These are phyloP conservation scores for Peronospora farinosa DNA, from an alignment of 352 stramenopile species.

Conservation along the genomic window DNA sequence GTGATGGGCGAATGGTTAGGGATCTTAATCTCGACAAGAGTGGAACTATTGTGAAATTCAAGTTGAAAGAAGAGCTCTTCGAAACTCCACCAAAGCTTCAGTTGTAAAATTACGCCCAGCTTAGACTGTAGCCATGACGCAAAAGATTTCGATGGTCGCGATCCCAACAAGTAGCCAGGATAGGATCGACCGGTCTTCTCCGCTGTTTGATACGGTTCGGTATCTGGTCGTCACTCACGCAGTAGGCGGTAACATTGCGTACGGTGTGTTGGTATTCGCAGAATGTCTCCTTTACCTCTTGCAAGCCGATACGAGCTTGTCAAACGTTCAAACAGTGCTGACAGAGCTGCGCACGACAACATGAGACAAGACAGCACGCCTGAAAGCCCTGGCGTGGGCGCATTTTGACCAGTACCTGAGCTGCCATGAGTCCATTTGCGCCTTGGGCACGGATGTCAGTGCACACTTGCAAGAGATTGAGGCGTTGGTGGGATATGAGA, in stretches of 20 bases:
- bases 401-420: slow-evolving; percentile 83
- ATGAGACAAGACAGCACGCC: slow-evolving; percentile 78
- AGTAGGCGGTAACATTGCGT: slow-evolving; percentile 24
- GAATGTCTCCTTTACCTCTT: not conserved
- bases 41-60: slow-evolving; percentile 7
- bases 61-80: slow-evolving; percentile 1
- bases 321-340: slow-evolving; percentile 55
- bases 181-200: slow-evolving; percentile 55
- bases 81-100: too few relatives aligned
- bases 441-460: slow-evolving; percentile 54
- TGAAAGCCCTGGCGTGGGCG: slow-evolving; percentile 71
- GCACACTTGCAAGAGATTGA: slow-evolving; percentile 57
- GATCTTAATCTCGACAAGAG: slow-evolving; percentile 15
- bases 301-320: slow-evolving; percentile 52
- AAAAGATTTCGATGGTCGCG: too few relatives aligned
- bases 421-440: slow-evolving; percentile 70
- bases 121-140: slow-evolving; percentile 5
- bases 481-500: slow-evolving; percentile 30
- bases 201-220: slow-evolving; percentile 47
- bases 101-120: slow-evolving; percentile 7
- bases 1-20: slow-evolving; percentile 12
- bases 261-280: not conserved
- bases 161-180: not conserved
- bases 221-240: slow-evolving; percentile 63
- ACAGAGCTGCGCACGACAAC: slow-evolving; percentile 62